Conservation (phyloP, 495 filamentous ascomycete genomes). For the Xylaria telfairii region DNA sequence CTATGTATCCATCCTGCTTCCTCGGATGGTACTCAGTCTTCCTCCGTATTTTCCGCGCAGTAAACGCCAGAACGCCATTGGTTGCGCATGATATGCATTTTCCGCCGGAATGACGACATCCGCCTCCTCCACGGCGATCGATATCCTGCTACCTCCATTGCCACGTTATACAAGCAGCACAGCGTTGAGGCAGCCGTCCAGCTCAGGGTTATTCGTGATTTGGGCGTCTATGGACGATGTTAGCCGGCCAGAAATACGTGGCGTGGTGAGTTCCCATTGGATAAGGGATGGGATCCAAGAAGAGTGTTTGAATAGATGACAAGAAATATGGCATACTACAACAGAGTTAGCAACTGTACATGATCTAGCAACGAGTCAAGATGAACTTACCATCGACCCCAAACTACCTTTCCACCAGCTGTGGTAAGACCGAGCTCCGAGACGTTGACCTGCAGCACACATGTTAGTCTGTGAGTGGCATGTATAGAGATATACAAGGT, state of each 20-base stretch:
- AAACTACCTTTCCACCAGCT: constrained; percentile 91
- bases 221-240: constrained; percentile 73
- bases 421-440: constrained; percentile 92
- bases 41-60: not conserved
- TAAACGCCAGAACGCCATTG: constrained; percentile 8
- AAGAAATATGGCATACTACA: constrained; percentile 69
- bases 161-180: not conserved
- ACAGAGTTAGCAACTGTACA: not conserved
- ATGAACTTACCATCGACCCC: constrained; percentile 48
- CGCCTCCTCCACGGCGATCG: not conserved
- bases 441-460: constrained; percentile 70
- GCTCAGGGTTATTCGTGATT: constrained; percentile 73
- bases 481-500: not conserved
- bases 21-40: not conserved
- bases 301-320: constrained; percentile 72
- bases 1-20: not conserved
- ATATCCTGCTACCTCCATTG: not conserved
- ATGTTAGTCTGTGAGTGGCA: not conserved
- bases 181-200: constrained; percentile 55
- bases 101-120: not conserved
- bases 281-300: not conserved
- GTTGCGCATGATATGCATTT: not conserved
- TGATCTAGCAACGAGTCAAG: no score
- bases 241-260: constrained; percentile 47
- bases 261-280: not conserved